These are phyloP conservation scores for Picea abies DNA, from an alignment of 83 land plant genomes.

Conservation along the genomic window DNA sequence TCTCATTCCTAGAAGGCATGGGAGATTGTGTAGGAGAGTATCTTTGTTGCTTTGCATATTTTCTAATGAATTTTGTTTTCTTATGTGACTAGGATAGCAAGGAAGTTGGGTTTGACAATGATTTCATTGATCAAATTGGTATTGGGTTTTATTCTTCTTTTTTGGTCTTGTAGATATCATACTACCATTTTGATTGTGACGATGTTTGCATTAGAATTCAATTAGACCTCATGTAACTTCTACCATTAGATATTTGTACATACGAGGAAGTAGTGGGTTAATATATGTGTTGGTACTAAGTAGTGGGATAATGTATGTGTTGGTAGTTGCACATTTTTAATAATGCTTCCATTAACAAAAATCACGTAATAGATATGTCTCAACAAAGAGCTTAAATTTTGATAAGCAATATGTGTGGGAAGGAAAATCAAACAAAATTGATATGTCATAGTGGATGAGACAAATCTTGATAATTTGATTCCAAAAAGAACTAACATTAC, in stretches of 20 bases:
- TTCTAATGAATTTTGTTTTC: slow-evolving; percentile 5
- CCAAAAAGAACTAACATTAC: slow-evolving; percentile 88
- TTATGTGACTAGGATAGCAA: slow-evolving; percentile 64
- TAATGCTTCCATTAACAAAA: too few species aligned
- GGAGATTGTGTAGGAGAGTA: background rate
- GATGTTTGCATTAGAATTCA: background rate
- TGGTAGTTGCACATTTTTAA: too few species aligned
- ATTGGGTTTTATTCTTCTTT: slow-evolving; percentile 97
- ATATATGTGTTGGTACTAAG: too few species aligned
- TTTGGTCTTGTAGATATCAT: slow-evolving; percentile 63
- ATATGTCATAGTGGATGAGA: slow-evolving; percentile 81
- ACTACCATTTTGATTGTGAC: background rate
- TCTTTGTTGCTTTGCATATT: background rate
- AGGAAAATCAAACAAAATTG: slow-evolving; percentile 78
- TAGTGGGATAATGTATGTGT: too few species aligned
- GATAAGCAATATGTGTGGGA: slow-evolving; percentile 99
- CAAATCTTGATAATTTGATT: slow-evolving; percentile 81
- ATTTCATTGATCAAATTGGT: slow-evolving; percentile 94
- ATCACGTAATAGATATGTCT: slow-evolving; percentile 28
- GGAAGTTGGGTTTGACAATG: slow-evolving; percentile 72
- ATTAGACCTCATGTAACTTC: too few species aligned
- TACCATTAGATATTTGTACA: too few species aligned
- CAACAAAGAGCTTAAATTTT: slow-evolving; percentile 91
- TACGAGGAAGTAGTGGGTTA: too few species aligned
- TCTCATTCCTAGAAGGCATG: background rate